Percentiles rank a stretch among this genome's conserved stretches.
Evolutionary conservation across 2,329 filamentous ascomycete genomes (phyloP).

Genomic region (Penicillium sp.): DNA sequence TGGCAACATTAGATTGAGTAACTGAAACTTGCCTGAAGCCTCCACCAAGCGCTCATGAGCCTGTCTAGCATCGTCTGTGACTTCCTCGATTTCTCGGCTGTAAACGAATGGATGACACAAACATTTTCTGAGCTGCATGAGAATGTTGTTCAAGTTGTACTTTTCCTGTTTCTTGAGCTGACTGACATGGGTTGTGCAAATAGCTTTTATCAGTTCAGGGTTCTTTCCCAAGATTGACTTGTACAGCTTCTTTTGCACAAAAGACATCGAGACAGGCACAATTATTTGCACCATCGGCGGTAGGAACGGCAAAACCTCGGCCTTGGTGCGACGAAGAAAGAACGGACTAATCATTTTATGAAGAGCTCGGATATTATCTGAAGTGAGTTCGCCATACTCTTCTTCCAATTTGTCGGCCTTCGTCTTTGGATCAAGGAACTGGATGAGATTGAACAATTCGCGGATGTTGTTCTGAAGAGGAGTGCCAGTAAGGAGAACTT

Average conservation of each 20-base stretch:
- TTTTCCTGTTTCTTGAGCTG: slow-evolving; percentile 68
- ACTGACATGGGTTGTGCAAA: slow-evolving; percentile 68
- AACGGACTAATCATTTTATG: slow-evolving; percentile 78
- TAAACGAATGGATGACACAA: slow-evolving; percentile 97
- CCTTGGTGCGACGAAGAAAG: slow-evolving; percentile 78
- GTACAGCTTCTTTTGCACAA: slow-evolving; percentile 90
- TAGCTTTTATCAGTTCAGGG: slow-evolving; percentile 80
- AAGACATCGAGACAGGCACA: slow-evolving; percentile 90
- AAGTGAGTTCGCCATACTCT: slow-evolving; percentile 73
- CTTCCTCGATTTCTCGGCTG: slow-evolving; percentile 85
- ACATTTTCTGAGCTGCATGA: slow-evolving; percentile 93
- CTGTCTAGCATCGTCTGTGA: slow-evolving; percentile 58
- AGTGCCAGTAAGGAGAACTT: slow-evolving; percentile 81
- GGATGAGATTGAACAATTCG: slow-evolving; percentile 93
- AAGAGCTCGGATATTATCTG: slow-evolving; percentile 76
- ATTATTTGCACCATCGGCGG: slow-evolving; percentile 95
- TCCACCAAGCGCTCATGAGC: slow-evolving; percentile 83
- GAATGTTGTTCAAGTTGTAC: slow-evolving; percentile 84
- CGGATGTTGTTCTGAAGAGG: slow-evolving; percentile 82
- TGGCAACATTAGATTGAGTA: slow-evolving; percentile 82
- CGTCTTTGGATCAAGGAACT: slow-evolving; percentile 77
- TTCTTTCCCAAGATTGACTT: slow-evolving; percentile 92
- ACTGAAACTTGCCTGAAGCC: slow-evolving; percentile 82
- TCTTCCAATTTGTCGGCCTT: slow-evolving; percentile 73
- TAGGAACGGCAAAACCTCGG: slow-evolving; percentile 84